These are phyloP conservation scores for Vigna radiata DNA, from an alignment of 306 rosid genomes.

Conservation along the genomic window DNA sequence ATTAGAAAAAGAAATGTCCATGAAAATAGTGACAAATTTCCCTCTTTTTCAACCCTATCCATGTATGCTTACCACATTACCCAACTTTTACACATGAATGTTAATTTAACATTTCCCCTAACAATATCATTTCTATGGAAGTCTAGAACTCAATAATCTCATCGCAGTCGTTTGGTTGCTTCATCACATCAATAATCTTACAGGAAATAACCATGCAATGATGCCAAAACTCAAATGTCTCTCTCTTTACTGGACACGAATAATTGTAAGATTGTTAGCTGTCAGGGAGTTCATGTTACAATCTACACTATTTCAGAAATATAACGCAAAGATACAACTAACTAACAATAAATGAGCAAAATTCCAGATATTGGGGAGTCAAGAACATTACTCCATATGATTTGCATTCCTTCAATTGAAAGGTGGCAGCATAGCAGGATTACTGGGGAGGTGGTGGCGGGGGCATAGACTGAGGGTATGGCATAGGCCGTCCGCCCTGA, in stretches of 20 bases:
- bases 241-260: not conserved
- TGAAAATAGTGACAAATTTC: not conserved
- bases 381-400: conserved; percentile 14
- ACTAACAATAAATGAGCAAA: conserved; percentile 37
- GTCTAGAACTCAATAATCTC: not conserved
- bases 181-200: not conserved
- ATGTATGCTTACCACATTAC: not conserved
- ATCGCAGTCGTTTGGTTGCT: not conserved
- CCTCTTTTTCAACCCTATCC: not conserved
- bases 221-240: conserved; percentile 14
- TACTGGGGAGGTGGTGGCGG: conserved; percentile 63
- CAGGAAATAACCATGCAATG: not conserved
- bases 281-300: conserved; percentile 28
- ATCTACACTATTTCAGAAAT: conserved; percentile 41
- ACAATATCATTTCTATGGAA: not conserved
- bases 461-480: conserved; percentile 67
- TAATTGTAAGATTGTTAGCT: not conserved
- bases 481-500: conserved; percentile 61
- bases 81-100: not conserved
- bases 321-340: conserved; percentile 40
- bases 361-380: conserved; percentile 18
- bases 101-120: not conserved
- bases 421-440: conserved; percentile 56
- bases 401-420: conserved; percentile 47
- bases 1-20: not conserved